Evolutionary conservation across 345 rosid genomes (phyloP).

Genomic region (Gossypium australe): DNA sequence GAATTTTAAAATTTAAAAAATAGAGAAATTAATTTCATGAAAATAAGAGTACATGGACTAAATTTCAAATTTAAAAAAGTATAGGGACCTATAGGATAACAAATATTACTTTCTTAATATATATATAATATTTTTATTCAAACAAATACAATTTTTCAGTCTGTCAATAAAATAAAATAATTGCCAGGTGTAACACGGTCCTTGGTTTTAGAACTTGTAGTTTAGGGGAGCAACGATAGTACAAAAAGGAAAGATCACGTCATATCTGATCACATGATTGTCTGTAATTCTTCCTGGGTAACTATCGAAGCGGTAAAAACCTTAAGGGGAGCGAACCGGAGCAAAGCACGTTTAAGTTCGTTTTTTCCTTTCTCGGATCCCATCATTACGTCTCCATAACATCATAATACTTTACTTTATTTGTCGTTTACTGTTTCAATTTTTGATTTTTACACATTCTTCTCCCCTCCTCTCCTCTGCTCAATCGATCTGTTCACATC

Average conservation of each 20-base stretch:
- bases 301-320: background rate
- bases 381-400: background rate
- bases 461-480: background rate
- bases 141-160: too few species aligned
- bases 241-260: background rate
- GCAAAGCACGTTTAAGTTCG: background rate
- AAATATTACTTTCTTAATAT: too few species aligned
- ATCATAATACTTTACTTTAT: background rate
- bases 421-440: conserved; percentile 1
- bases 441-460: background rate
- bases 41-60: too few species aligned
- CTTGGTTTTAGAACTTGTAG: too few species aligned
- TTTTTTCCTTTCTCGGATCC: background rate
- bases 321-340: background rate
- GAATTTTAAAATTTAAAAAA: too few species aligned
- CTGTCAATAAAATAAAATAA: too few species aligned
- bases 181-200: too few species aligned
- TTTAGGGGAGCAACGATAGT: too few species aligned
- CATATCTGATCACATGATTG: background rate
- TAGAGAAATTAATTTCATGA: too few species aligned
- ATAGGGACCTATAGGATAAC: too few species aligned
- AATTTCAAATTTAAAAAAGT: too few species aligned
- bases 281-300: background rate
- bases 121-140: too few species aligned
- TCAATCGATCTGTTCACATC: background rate